phyloP scores from a whole-genome alignment of 2,329 filamentous ascomycete species.

The Exophiala sp. region DNA sequence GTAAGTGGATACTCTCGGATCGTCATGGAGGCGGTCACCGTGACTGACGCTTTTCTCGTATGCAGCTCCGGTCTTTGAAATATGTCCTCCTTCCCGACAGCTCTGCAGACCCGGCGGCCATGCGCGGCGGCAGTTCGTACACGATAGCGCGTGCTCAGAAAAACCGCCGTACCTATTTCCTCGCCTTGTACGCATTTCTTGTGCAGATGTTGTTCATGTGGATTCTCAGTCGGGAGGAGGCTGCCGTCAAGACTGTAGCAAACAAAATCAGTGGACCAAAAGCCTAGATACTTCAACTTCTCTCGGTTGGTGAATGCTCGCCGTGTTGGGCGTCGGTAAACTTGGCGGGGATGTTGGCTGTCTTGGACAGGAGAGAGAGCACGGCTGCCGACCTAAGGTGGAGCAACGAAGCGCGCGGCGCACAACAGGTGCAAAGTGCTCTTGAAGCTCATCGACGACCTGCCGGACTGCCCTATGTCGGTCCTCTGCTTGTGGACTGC shows the following conservation, averaged over 20 bases:
- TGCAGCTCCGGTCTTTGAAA: constrained; percentile 82
- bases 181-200: constrained; percentile 90
- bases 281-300: constrained; percentile 5
- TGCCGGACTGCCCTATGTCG: too few relatives aligned
- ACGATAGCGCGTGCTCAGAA: constrained; percentile 77
- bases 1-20: constrained; percentile 49
- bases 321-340: too few relatives aligned
- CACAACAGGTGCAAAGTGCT: too few relatives aligned
- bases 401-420: too few relatives aligned
- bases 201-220: constrained; percentile 96
- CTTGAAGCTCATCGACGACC: too few relatives aligned
- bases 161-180: constrained; percentile 81
- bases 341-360: too few relatives aligned
- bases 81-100: constrained; percentile 91
- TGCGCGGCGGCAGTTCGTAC: constrained; percentile 53
- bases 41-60: not conserved
- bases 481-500: too few relatives aligned
- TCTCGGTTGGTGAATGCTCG: too few relatives aligned
- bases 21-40: not conserved
- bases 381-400: too few relatives aligned
- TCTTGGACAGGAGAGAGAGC: too few relatives aligned
- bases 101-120: constrained; percentile 54
- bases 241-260: constrained; percentile 32
- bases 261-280: constrained; percentile 20
- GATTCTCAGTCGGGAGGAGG: constrained; percentile 56